A percentile compares a stretch with the other conserved stretches of the same genome.
Conservation (phyloP, 2,329 filamentous ascomycete genomes). For the Sporothrix pseudoabietina region DNA sequence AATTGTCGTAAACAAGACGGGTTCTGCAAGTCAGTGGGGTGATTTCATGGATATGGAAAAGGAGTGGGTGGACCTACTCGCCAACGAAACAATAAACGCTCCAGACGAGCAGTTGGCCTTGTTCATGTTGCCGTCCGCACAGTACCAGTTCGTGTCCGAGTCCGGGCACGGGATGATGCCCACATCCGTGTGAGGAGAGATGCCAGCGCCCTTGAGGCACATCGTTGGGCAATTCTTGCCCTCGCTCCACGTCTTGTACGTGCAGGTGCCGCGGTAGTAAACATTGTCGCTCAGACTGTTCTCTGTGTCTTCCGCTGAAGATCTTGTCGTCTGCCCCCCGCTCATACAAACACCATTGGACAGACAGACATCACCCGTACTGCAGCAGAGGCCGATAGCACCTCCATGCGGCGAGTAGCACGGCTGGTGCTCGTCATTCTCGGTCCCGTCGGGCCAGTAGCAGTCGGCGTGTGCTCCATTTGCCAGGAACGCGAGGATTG, state of each 20-base stretch:
- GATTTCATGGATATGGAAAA: no score
- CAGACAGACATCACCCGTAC: slow-evolving; percentile 31
- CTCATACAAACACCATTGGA: slow-evolving; percentile 30
- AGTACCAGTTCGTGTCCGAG: slow-evolving; percentile 28
- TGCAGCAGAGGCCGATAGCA: slow-evolving; percentile 32
- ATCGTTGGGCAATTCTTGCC: slow-evolving; percentile 27
- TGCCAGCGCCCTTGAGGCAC: slow-evolving; percentile 26
- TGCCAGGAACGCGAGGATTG: not conserved
- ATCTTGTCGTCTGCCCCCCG: not conserved
- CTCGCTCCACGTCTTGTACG: slow-evolving; percentile 24
- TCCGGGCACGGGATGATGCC: slow-evolving; percentile 25
- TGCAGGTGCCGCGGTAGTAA: slow-evolving; percentile 33
- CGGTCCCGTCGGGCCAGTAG: slow-evolving; percentile 33
- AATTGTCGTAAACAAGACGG: slow-evolving; percentile 23
- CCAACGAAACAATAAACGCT: slow-evolving; percentile 24
- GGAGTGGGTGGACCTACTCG: not conserved
- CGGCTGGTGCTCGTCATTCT: slow-evolving; percentile 26
- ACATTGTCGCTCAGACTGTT: not conserved
- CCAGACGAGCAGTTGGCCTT: slow-evolving; percentile 31
- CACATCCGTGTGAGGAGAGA: slow-evolving; percentile 9
- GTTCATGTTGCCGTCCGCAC: slow-evolving; percentile 27
- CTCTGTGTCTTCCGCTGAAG: not conserved
- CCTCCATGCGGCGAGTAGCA: slow-evolving; percentile 27
- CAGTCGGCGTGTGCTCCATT: slow-evolving; percentile 21
- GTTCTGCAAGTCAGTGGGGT: not conserved